Evolutionary conservation across 2,329 filamentous ascomycete genomes (phyloP).

Genomic region (Aspergillus floridensis): DNA sequence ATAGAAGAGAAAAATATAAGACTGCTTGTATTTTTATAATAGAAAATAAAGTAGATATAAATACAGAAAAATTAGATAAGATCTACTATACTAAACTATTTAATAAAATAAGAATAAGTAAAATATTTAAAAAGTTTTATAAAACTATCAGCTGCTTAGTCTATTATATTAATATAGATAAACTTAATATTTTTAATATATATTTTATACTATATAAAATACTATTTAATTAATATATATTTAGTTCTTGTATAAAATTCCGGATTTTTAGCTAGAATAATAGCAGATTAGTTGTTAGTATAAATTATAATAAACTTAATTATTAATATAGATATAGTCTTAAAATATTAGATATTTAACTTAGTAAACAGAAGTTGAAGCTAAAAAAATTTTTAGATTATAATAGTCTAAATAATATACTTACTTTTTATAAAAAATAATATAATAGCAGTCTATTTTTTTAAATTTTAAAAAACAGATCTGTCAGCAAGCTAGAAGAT

Average conservation of each 20-base stretch:
- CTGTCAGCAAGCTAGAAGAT: neutral
- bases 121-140: too few species aligned
- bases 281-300: neutral
- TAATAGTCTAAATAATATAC: neutral
- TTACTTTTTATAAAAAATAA: neutral
- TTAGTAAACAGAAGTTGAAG: neutral
- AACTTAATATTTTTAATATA: neutral
- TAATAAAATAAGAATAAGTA: too few species aligned
- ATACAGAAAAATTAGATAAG: too few species aligned
- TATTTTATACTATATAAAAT: neutral
- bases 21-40: too few species aligned
- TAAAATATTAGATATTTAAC: neutral
- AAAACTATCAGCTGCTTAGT: neutral
- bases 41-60: too few species aligned
- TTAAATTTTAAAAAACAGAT: neutral
- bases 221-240: neutral
- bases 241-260: neutral
- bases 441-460: neutral
- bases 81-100: too few species aligned
- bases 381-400: neutral
- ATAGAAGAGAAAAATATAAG: too few species aligned
- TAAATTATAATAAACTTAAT: neutral
- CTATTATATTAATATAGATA: neutral
- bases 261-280: too few species aligned
- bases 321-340: neutral